Evolutionary conservation across 495 filamentous ascomycete genomes (phyloP), one percentile per base, ranked within the genome.

Genomic region (Aspergillus wentii): DNA sequence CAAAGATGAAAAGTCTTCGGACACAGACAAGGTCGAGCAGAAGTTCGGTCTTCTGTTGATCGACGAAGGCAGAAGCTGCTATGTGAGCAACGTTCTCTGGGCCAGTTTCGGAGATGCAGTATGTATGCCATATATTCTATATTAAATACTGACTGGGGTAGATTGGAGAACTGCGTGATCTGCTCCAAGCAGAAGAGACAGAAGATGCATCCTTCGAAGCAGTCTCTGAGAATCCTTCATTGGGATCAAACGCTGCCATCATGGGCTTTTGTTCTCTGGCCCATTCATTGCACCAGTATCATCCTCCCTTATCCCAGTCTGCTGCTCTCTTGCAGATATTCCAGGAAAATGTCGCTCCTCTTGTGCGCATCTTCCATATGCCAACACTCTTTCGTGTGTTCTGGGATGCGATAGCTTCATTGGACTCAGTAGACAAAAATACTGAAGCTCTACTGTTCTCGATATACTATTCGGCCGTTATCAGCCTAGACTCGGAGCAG

Each of bases 31-130:
- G 15, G 66, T 85, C 13, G 74, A 80, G 30, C 75, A 78, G 45
- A 77, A 86, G 43, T 82, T 94, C 49, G 91, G 91, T 20, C 71
- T 88, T 33, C 56, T 97, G 48, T 84, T 94, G 1, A 74, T 95
- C 31, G 87, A 86, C 41, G 85, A 94, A 49, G 82, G 83, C 2
- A 79, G 77, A 47, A 86, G 80, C 46, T 72, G 86, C 52, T 96
- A 96, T 62, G 82, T 95, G 41, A 90, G 85, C 56, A 90, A 83
- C 60, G 80, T 79, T 11, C 85, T 95, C 35, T 96, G 89, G 90
- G 80, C 83, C n/a, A 86, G 77, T 44, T 67, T 96, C 29, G 86
- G 80, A 34, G 86, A 91, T 41, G 88, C 96, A 75, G 88, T 88
- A n/a, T n/a, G n/a, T n/a, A n/a, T n/a, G n/a, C n/a, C n/a, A n/a